A percentile compares a stretch with the other conserved stretches of the same genome.
Evolutionary conservation across 2,329 filamentous ascomycete genomes (phyloP).

Genomic region (Fusarium sp.): DNA sequence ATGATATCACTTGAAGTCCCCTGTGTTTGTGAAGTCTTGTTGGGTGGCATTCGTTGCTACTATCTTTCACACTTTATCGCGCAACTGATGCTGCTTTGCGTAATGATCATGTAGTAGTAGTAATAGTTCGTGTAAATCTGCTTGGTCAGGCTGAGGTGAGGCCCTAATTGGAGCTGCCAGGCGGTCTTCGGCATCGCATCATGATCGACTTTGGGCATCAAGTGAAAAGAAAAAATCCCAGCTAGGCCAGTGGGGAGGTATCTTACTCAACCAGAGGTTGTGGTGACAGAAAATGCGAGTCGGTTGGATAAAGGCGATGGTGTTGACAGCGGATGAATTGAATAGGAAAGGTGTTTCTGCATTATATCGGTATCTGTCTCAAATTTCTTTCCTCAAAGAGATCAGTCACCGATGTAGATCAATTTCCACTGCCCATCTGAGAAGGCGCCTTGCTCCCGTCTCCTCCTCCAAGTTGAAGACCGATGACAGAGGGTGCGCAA

Average conservation of each 20-base stretch:
- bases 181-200: not conserved
- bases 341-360: not conserved
- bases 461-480: not conserved
- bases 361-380: constrained; percentile 3
- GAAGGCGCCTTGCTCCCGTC: not conserved
- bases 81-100: not conserved
- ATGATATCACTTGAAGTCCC: constrained; percentile 51
- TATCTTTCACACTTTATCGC: constrained; percentile 6
- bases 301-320: constrained; percentile 22
- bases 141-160: not conserved
- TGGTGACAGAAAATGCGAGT: not conserved
- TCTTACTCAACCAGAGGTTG: not conserved
- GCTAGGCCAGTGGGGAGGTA: not conserved
- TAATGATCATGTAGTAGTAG: not conserved
- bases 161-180: constrained; percentile 10
- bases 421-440: not conserved
- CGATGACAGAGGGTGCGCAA: not conserved
- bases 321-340: constrained; percentile 26
- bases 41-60: constrained; percentile 11
- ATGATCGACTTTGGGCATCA: constrained; percentile 29
- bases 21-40: constrained; percentile 5
- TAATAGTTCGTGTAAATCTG: not conserved
- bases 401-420: constrained; percentile 17
- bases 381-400: constrained; percentile 6
- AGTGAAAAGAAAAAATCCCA: not conserved